A percentile compares a stretch with the other conserved stretches of the same genome.
Evolutionary conservation across 2,329 filamentous ascomycete genomes (phyloP).

Genomic region (Exserohilum rostratum): DNA sequence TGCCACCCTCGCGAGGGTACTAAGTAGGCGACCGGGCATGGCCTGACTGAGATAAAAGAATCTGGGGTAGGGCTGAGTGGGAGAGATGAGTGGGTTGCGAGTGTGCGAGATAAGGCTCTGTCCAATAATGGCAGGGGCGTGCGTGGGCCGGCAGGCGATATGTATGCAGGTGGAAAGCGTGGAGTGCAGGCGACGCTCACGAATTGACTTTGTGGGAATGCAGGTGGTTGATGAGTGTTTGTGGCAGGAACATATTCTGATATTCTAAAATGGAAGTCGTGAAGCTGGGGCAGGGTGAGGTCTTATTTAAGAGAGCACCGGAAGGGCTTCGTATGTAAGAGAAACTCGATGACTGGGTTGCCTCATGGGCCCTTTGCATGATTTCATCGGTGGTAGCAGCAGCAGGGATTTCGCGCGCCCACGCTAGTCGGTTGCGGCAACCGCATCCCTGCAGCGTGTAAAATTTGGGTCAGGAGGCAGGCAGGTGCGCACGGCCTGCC

Average conservation of each 20-base stretch:
- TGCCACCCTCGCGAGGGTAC: slow-evolving; percentile 40
- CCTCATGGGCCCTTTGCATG: slow-evolving; percentile 26
- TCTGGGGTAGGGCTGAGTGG: slow-evolving; percentile 39
- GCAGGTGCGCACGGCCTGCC: slow-evolving; percentile 35
- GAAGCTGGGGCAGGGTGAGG: slow-evolving; percentile 20
- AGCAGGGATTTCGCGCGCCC: slow-evolving; percentile 32
- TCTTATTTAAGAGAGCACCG: slow-evolving; percentile 28
- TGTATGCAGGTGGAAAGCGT: slow-evolving; percentile 25
- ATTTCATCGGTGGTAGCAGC: slow-evolving; percentile 34
- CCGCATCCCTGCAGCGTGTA: slow-evolving; percentile 29
- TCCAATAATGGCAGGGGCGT: slow-evolving; percentile 23
- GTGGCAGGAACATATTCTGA: slow-evolving; percentile 43
- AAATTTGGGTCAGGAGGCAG: slow-evolving; percentile 43
- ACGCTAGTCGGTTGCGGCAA: slow-evolving; percentile 27
- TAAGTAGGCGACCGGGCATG: slow-evolving; percentile 47
- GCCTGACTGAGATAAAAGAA: slow-evolving; percentile 22
- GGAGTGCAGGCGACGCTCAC: slow-evolving; percentile 18
- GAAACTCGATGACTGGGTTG: slow-evolving; percentile 41
- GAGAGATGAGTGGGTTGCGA: slow-evolving; percentile 20
- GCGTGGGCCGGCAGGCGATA: slow-evolving; percentile 21
- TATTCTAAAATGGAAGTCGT: not conserved
- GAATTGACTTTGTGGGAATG: slow-evolving; percentile 46
- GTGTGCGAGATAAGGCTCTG: slow-evolving; percentile 21
- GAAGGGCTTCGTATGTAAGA: slow-evolving; percentile 35
- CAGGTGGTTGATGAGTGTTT: slow-evolving; percentile 38